These are phyloP conservation scores for Leccinum pachyderme DNA, from an alignment of 1,284 basidiomycete genomes.

Conservation along the genomic window DNA sequence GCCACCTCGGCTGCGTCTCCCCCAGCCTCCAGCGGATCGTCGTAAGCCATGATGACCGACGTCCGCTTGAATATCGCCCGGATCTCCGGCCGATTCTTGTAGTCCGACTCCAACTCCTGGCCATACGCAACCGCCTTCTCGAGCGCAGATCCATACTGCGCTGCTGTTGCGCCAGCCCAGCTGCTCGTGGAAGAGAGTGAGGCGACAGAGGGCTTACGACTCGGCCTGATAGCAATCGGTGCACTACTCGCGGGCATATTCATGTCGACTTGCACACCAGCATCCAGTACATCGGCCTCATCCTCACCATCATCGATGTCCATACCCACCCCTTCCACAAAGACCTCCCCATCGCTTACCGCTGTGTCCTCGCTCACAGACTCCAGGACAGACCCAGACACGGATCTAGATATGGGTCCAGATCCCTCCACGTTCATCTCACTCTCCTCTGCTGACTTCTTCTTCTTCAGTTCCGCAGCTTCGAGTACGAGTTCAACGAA, in stretches of 20 bases:
- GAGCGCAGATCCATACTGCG: slow-evolving; percentile 55
- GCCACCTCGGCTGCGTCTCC: slow-evolving; percentile 64
- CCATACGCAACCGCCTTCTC: slow-evolving; percentile 69
- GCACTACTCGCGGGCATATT: slow-evolving; percentile 24
- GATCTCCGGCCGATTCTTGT: slow-evolving; percentile 66
- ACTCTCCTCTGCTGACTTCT: slow-evolving; percentile 42
- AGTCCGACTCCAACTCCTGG: slow-evolving; percentile 63
- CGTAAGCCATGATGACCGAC: slow-evolving; percentile 75
- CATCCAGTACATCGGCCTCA: slow-evolving; percentile 11
- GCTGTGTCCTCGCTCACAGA: slow-evolving; percentile 28
- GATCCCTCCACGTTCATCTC: slow-evolving; percentile 29
- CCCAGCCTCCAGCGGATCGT: slow-evolving; percentile 64
- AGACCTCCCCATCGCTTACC: slow-evolving; percentile 28
- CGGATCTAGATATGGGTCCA: slow-evolving; percentile 28
- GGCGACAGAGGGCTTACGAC: slow-evolving; percentile 26
- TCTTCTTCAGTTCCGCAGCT: slow-evolving; percentile 63
- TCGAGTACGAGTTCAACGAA: slow-evolving; percentile 78
- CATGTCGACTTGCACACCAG: slow-evolving; percentile 22
- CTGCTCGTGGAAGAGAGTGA: slow-evolving; percentile 27
- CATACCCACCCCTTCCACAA: slow-evolving; percentile 46
- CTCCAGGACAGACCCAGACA: slow-evolving; percentile 25
- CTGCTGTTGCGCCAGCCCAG: slow-evolving; percentile 33
- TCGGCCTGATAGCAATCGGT: slow-evolving; percentile 32
- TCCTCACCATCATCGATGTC: slow-evolving; percentile 50
- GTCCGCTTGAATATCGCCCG: slow-evolving; percentile 65